These are phyloP conservation scores for Cladobotryum protrusum DNA, from an alignment of 2,329 filamentous ascomycete genomes.

Conservation along the genomic window DNA sequence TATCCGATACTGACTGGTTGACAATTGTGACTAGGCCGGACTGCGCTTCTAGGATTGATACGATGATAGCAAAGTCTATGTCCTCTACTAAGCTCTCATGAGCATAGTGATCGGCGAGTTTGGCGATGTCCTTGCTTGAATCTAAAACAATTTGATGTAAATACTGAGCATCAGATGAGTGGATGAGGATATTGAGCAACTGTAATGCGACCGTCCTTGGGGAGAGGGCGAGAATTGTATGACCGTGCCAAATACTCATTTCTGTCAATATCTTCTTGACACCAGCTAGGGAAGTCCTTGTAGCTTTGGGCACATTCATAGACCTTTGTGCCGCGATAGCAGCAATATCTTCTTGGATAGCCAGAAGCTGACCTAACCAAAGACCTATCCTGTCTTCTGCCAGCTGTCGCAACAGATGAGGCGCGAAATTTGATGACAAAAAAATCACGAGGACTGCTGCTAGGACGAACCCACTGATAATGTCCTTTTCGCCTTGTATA, in stretches of 20 bases:
- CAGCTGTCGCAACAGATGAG: constrained; percentile 53
- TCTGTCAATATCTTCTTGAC: constrained; percentile 49
- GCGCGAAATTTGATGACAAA: constrained; percentile 52
- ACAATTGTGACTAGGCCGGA: constrained; percentile 19
- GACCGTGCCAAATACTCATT: constrained; percentile 55
- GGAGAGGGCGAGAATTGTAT: constrained; percentile 45
- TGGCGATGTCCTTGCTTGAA: constrained; percentile 21
- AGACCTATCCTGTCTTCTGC: constrained; percentile 46
- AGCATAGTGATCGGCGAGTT: constrained; percentile 19
- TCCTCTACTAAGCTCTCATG: constrained; percentile 14
- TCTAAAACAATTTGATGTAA: constrained; percentile 25
- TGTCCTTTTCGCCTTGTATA: constrained; percentile 53
- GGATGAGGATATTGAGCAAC: constrained; percentile 45
- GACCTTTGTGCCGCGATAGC: constrained; percentile 57
- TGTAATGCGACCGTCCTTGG: constrained; percentile 59
- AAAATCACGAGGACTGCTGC: constrained; percentile 59
- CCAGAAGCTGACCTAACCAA: constrained; percentile 52
- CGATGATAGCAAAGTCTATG: constrained; percentile 38
- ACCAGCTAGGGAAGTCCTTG: constrained; percentile 48
- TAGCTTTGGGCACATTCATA: constrained; percentile 62
- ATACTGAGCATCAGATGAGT: constrained; percentile 22
- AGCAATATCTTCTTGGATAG: constrained; percentile 48
- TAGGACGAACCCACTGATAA: constrained; percentile 57
- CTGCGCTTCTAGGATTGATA: constrained; percentile 33
- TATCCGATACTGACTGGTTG: constrained; percentile 2